A percentile compares a stretch with the other conserved stretches of the same genome.
phyloP scores from a whole-genome alignment of 768 basidiomycete species.

The Clitopilus passeckerianus region DNA sequence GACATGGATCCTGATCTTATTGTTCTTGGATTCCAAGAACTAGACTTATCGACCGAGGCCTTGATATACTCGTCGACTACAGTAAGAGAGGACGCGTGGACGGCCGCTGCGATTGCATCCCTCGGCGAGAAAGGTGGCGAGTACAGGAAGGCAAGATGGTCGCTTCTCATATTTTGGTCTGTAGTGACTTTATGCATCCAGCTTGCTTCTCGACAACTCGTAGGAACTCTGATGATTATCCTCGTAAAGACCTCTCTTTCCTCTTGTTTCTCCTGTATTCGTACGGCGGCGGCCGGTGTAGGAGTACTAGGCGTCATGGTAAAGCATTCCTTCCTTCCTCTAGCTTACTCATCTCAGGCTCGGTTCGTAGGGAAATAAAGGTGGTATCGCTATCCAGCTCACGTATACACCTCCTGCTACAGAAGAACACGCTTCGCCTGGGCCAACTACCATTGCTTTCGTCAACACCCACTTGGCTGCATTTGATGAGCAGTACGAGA shows the following conservation, averaged over 20 bases:
- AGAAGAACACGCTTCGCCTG: conserved; percentile 13
- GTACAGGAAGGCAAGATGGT: conserved; percentile 58
- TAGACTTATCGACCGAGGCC: conserved; percentile 76
- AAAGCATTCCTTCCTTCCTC: conserved; percentile 9
- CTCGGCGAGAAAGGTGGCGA: conserved; percentile 59
- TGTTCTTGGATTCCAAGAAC: conserved; percentile 77
- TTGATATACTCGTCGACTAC: conserved; percentile 65
- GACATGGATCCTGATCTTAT: conserved; percentile 58
- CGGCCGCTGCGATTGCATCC: conserved; percentile 55
- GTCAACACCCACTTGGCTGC: conserved; percentile 83
- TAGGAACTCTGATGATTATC: conserved; percentile 75
- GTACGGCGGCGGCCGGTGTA: conserved; percentile 51
- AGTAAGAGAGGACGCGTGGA: conserved; percentile 69
- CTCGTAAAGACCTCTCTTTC: conserved; percentile 53
- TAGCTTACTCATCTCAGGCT: background rate
- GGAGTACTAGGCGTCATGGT: conserved; percentile 83
- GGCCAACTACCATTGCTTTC: conserved; percentile 57
- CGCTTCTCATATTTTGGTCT: background rate
- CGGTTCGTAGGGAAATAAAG: conserved; percentile 73
- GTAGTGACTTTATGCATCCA: conserved; percentile 18
- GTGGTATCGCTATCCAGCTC: conserved; percentile 64
- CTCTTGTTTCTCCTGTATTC: conserved; percentile 48
- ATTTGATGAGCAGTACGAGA: conserved; percentile 74
- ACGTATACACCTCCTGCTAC: conserved; percentile 41
- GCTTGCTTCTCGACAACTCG: conserved; percentile 75